phyloP scores from a whole-genome alignment of 2,329 filamentous ascomycete species.

The Arthrobotrys entomopaga region DNA sequence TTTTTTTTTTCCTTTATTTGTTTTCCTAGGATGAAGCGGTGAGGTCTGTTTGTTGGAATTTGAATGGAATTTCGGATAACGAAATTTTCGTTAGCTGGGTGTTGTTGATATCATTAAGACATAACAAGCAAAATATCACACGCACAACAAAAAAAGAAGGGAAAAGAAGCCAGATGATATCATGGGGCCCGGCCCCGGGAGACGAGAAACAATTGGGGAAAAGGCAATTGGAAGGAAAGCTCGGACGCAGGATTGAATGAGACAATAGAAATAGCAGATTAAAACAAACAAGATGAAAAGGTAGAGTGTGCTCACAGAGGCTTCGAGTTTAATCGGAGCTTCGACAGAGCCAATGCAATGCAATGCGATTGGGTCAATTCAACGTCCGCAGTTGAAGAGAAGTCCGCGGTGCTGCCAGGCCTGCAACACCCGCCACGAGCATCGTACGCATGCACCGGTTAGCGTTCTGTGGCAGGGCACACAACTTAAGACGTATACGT shows the following conservation, averaged over 20 bases:
- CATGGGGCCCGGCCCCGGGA: neutral
- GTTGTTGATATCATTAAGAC: conserved; percentile 42
- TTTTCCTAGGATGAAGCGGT: too few species aligned
- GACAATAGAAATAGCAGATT: neutral
- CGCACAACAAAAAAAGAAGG: neutral
- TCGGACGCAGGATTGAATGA: conserved; percentile 1
- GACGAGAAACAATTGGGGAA: conserved; percentile 5
- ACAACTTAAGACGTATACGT: too few species aligned
- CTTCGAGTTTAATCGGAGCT: too few species aligned
- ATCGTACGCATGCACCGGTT: conserved; percentile 43
- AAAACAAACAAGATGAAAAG: neutral
- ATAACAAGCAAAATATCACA: neutral
- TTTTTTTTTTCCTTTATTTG: too few species aligned
- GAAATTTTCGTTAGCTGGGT: conserved; percentile 49
- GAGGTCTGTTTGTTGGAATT: neutral
- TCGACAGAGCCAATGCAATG: too few species aligned
- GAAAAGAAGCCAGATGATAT: neutral
- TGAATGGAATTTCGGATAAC: conserved; percentile 42
- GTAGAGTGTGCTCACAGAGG: too few species aligned
- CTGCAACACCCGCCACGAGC: conserved; percentile 50
- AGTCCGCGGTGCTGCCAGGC: conserved; percentile 24
- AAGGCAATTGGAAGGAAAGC: conserved; percentile 33
- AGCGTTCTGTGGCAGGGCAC: conserved; percentile 19
- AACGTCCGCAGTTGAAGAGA: conserved; percentile 17
- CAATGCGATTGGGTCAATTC: conserved; percentile 15